A percentile compares a stretch with the other conserved stretches of the same genome.
Evolutionary conservation across 805 yeast species (phyloP).

Genomic region (Candida tallmaniae): DNA sequence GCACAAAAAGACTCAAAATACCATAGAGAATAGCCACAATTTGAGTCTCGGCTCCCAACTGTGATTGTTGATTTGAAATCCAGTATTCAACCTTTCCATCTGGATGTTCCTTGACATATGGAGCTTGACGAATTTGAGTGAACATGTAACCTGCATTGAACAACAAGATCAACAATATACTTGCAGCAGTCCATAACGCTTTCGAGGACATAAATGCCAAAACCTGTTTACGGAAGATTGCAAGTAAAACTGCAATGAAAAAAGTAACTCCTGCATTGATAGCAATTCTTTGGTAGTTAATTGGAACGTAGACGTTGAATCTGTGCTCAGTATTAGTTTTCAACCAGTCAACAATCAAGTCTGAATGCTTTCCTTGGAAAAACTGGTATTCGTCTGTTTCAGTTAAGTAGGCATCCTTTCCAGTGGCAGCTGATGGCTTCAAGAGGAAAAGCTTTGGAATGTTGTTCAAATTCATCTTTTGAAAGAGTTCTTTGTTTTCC

Average conservation of each 20-base stretch:
- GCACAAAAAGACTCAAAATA: constrained; percentile 52
- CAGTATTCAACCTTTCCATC: constrained; percentile 38
- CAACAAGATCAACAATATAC: constrained; percentile 60
- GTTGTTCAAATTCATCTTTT: constrained; percentile 51
- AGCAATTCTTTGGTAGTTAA: constrained; percentile 37
- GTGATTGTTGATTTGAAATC: constrained; percentile 63
- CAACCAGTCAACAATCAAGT: constrained; percentile 35
- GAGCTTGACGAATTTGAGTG: constrained; percentile 75
- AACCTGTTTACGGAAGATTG: constrained; percentile 21
- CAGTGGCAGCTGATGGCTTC: constrained; percentile 42
- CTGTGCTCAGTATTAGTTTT: constrained; percentile 25
- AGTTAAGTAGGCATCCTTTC: constrained; percentile 22
- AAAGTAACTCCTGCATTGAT: constrained; percentile 26
- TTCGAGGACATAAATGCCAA: constrained; percentile 42
- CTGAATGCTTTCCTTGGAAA: constrained; percentile 40
- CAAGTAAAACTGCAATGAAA: constrained; percentile 20
- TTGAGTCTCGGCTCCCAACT: constrained; percentile 88
- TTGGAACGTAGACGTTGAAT: constrained; percentile 36
- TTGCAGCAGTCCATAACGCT: constrained; percentile 67
- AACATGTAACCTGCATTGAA: constrained; percentile 92
- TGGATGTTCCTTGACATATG: constrained; percentile 47
- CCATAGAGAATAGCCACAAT: constrained; percentile 73
- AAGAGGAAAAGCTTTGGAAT: constrained; percentile 76
- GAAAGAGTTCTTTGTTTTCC: constrained; percentile 50
- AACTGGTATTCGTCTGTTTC: constrained; percentile 42